phyloP scores from a whole-genome alignment of 139 green algal species.

The Medakamo hakoo region DNA sequence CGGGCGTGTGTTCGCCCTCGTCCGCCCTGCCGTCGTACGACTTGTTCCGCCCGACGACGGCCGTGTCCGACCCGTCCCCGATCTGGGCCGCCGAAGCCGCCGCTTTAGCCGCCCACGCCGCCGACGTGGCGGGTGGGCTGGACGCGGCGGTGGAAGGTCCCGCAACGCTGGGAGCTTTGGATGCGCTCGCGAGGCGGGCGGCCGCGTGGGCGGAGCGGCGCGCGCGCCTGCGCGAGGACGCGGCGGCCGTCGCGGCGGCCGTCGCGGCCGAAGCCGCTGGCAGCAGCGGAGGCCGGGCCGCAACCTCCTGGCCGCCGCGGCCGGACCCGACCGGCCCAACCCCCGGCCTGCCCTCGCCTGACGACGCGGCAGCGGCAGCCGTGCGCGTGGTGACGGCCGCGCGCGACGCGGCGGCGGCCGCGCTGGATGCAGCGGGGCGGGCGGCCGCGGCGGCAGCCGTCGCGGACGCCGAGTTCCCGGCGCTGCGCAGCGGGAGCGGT shows the following conservation, averaged over 20 bases:
- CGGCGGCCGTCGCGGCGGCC: background rate
- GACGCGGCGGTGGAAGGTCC: constrained; percentile 30
- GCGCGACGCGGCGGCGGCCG: constrained; percentile 1
- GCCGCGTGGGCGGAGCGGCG: constrained; percentile 23
- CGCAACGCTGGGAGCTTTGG: constrained; percentile 31
- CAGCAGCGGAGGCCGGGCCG: too few relatives aligned
- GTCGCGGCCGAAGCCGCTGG: background rate
- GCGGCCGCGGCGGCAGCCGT: too few relatives aligned
- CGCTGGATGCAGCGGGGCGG: background rate
- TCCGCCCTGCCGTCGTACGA: too few relatives aligned
- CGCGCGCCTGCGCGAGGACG: constrained; percentile 6
- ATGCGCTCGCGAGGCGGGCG: constrained; percentile 35
- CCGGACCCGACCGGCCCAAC: too few relatives aligned
- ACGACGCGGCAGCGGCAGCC: background rate
- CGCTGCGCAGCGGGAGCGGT: background rate
- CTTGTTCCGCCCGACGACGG: constrained; percentile 55
- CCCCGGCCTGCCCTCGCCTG: too few relatives aligned
- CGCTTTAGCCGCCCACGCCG: constrained; percentile 33
- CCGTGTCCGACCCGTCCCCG: constrained; percentile 14
- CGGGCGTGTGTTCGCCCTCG: constrained; percentile 20
- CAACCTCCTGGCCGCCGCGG: too few relatives aligned
- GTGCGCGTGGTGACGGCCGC: background rate
- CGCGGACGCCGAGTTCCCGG: background rate
- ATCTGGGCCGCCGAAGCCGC: constrained; percentile 28
- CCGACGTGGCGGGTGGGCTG: constrained; percentile 10